Conservation (phyloP, 2,329 filamentous ascomycete genomes). For the Fusarium tanahbumbuense region DNA sequence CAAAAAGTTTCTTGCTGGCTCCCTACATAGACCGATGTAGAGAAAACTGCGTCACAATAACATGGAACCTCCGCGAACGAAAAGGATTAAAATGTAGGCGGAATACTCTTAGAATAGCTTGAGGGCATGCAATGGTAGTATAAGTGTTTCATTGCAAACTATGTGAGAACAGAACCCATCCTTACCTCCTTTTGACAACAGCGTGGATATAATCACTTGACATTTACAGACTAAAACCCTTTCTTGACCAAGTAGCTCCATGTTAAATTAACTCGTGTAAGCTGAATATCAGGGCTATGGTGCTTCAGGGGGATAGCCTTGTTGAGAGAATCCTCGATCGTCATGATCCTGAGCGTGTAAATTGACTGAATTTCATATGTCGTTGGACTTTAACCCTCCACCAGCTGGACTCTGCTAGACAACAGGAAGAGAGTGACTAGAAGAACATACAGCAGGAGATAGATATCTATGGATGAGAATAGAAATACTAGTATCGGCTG, state of each 20-base stretch:
- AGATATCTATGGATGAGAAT: neutral
- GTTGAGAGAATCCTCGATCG: neutral
- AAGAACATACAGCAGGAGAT: neutral
- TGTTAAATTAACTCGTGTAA: neutral
- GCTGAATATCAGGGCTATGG: fast-evolving
- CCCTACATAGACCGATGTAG: neutral
- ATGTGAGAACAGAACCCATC: neutral
- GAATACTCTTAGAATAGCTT: neutral
- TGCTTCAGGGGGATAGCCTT: neutral
- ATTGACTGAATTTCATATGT: neutral
- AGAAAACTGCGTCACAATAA: neutral
- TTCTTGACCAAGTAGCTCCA: neutral
- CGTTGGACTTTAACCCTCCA: neutral
- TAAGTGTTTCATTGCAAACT: neutral
- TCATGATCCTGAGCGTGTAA: neutral
- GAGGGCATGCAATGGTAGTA: neutral
- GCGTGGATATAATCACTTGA: neutral
- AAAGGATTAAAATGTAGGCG: fast-evolving
- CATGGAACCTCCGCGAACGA: neutral
- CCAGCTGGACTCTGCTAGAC: neutral
- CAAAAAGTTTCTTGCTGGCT: neutral
- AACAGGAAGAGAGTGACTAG: neutral
- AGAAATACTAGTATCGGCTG: neutral
- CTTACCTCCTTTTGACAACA: neutral
- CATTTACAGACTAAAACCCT: neutral